Evolutionary conservation across 345 rosid species (phyloP), one percentile per base, ranked within the genome.

Genomic region (Orychophragmus violaceus): DNA sequence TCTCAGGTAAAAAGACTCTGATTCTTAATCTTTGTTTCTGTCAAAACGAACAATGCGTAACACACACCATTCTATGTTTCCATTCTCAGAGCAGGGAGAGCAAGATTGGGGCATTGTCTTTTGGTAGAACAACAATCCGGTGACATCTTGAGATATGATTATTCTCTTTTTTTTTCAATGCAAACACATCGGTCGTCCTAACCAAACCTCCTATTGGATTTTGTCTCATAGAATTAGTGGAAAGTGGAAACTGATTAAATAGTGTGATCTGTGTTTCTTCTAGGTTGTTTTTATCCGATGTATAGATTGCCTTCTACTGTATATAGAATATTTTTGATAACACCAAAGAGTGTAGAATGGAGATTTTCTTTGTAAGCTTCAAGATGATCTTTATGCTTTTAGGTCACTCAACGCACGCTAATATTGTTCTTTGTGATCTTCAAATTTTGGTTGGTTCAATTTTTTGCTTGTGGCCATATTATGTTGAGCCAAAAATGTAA

Each of bases 81-180:
- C 33, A 13, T 62, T 48, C 50, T 79, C 86, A 91, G 98, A 85
- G 79, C 72, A 82, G 88, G 6, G 90, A 87, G 17, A 86, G 84
- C 51, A 82, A 80, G 62, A 84, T 92, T 16, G 98, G 95, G 53
- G 87, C 90, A 56, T 83, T 84, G 10, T 89, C 85, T 24, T 79
- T 84, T 11, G 91, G 95, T 52, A 86, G 96, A 81, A 82, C 96
- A 35, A 87, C 84, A 11, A 92, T 89, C 30, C 83, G 97, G 62
- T 92, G 82, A 89, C 29, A 45, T 14, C 25, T 37, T 23, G 27
- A 44, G 39, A 57, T 53, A 28, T 58, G 61, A 21, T 62, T 46
- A 3, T 1, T 13, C 11, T 17, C 13, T 11, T 0, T 1, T 14
- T 8, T 28, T 44, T 2, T 45, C 10, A 17, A 9, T 46, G 24